A percentile compares a stretch with the other conserved stretches of the same genome.
These are phyloP conservation scores for Plasmodium vinckei DNA, from an alignment of 169 alveolate genomes.

Conservation along the genomic window DNA sequence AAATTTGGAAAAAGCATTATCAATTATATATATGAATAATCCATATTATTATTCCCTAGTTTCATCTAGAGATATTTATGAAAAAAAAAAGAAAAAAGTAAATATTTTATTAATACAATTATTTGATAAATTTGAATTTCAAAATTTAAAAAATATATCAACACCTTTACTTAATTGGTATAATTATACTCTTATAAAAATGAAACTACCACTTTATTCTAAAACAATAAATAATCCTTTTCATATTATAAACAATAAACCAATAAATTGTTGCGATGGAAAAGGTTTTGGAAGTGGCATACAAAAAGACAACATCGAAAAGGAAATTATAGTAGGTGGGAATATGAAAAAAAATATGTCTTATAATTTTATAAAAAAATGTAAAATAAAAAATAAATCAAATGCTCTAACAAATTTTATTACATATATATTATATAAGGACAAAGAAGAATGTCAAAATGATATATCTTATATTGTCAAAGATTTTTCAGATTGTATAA, in stretches of 20 bases:
- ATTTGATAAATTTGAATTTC: conserved; percentile 50
- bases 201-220: conserved; percentile 12
- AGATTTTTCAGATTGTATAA: conserved; percentile 54
- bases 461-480: conserved; percentile 31
- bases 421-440: conserved; percentile 47
- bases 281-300: not conserved
- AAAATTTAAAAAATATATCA: conserved; percentile 50
- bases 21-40: conserved; percentile 50
- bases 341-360: not conserved
- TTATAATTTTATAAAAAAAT: not conserved
- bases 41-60: conserved; percentile 60
- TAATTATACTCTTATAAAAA: conserved; percentile 26
- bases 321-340: not conserved
- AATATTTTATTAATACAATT: conserved; percentile 49
- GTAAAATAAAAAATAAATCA: conserved; percentile 5
- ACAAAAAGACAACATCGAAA: too few species aligned
- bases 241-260: not conserved
- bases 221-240: conserved; percentile 56
- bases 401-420: conserved; percentile 24
- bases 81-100: conserved; percentile 41
- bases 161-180: conserved; percentile 53
- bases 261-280: not conserved
- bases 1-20: conserved; percentile 64
- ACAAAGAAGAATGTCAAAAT: conserved; percentile 12
- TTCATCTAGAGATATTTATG: conserved; percentile 64